Conservation (phyloP, 768 basidiomycete genomes). For the Suillus spraguei region DNA sequence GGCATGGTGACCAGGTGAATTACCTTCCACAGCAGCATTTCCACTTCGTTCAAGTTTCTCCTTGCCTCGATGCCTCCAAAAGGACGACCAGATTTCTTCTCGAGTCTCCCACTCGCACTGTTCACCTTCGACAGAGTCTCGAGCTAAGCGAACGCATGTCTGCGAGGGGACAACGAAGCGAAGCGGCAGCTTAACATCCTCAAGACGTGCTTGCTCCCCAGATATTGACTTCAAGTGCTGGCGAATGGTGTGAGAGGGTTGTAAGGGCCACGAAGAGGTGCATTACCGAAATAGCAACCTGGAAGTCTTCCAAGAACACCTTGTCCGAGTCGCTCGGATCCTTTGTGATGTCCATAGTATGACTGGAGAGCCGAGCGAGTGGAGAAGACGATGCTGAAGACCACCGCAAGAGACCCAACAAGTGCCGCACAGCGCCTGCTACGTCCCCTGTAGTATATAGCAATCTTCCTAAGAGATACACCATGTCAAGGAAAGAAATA, state of each 20-base stretch:
- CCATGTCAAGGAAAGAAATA: constrained; percentile 14
- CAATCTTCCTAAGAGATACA: constrained; percentile 63
- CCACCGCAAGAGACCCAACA: constrained; percentile 69
- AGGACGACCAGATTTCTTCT: constrained; percentile 66
- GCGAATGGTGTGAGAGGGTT: constrained; percentile 10
- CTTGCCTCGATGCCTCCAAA: constrained; percentile 57
- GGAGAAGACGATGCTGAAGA: constrained; percentile 29
- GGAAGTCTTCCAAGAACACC: constrained; percentile 85
- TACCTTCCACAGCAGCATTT: constrained; percentile 68
- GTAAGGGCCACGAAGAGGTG: not conserved
- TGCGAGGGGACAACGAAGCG: constrained; percentile 61
- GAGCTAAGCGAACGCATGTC: constrained; percentile 59
- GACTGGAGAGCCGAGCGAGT: constrained; percentile 18
- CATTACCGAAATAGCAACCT: constrained; percentile 78
- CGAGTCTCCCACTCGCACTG: constrained; percentile 59
- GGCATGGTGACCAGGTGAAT: constrained; percentile 16
- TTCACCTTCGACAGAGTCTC: constrained; percentile 48
- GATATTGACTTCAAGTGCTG: constrained; percentile 77
- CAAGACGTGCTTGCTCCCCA: constrained; percentile 40
- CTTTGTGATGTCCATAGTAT: constrained; percentile 30
- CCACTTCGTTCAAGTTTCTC: constrained; percentile 56
- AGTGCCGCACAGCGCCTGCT: constrained; percentile 73
- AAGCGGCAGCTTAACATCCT: constrained; percentile 63
- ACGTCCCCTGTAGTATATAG: constrained; percentile 91
- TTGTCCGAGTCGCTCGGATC: constrained; percentile 52